Conservation (phyloP, 805 yeast genomes). For the Yamadazyma philogaea region DNA sequence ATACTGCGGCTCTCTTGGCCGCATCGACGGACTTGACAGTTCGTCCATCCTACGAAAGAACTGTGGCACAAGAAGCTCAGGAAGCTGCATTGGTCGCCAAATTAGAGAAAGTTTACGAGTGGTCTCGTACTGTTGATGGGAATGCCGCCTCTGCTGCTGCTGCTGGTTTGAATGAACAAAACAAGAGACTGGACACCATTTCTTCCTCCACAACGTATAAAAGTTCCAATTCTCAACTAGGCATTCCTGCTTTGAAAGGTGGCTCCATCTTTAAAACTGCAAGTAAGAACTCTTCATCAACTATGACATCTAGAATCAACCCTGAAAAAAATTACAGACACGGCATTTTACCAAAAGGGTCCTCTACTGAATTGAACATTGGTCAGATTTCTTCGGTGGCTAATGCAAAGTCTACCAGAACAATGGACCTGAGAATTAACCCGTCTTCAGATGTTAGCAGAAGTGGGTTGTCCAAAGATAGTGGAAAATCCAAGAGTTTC, state of each 20-base stretch:
- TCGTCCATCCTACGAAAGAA: slow-evolving; percentile 58
- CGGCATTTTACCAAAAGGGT: slow-evolving; percentile 31
- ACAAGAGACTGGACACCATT: slow-evolving; percentile 10
- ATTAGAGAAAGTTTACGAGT: slow-evolving; percentile 43
- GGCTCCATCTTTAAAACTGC: slow-evolving; percentile 32
- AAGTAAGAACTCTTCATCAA: slow-evolving; percentile 37
- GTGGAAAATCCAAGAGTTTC: slow-evolving; percentile 28
- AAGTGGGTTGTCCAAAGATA: slow-evolving; percentile 37
- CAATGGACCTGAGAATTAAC: slow-evolving; percentile 40
- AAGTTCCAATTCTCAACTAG: slow-evolving; percentile 21
- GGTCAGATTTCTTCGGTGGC: slow-evolving; percentile 35
- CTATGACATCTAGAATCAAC: slow-evolving; percentile 44
- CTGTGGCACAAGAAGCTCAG: slow-evolving; percentile 60
- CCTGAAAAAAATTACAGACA: slow-evolving; percentile 38
- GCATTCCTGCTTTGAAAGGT: slow-evolving; percentile 30
- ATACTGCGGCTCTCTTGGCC: slow-evolving; percentile 75
- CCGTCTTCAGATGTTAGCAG: slow-evolving; percentile 38
- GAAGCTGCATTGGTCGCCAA: slow-evolving; percentile 55
- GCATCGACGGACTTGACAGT: slow-evolving; percentile 62
- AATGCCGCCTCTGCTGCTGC: slow-evolving; percentile 51
- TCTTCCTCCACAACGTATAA: slow-evolving; percentile 19
- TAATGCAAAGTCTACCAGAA: slow-evolving; percentile 36
- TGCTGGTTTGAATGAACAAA: slow-evolving; percentile 18
- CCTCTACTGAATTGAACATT: slow-evolving; percentile 27
- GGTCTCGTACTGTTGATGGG: slow-evolving; percentile 47